phyloP scores from a whole-genome alignment of 371 early-diverging fungal species.

The Apophysomyces sp. region DNA sequence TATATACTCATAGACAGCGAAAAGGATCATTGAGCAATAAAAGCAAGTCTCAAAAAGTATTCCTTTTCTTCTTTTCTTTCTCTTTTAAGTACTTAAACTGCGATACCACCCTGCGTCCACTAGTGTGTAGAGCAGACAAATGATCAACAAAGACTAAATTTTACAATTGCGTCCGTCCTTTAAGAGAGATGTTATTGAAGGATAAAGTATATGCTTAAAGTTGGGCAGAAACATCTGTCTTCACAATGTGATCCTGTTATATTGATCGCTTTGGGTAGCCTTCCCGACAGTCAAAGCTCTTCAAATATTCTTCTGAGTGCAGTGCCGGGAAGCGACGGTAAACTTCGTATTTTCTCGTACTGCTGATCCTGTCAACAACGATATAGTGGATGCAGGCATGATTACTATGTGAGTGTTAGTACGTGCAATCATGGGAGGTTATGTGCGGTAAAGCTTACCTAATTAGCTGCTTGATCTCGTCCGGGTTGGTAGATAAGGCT shows the following conservation, averaged over 20 bases:
- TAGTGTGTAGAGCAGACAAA: not conserved
- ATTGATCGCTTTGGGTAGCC: not conserved
- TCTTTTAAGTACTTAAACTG: not conserved
- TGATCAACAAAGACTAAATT: not conserved
- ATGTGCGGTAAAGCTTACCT: not conserved
- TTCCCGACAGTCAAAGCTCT: not conserved
- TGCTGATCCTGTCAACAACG: not conserved
- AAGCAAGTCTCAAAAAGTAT: too few species aligned
- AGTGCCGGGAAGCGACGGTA: not conserved
- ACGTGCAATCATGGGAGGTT: not conserved
- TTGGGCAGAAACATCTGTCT: not conserved
- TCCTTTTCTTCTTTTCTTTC: too few species aligned
- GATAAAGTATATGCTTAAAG: not conserved
- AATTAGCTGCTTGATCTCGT: conserved; percentile 16
- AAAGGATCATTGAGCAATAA: too few species aligned
- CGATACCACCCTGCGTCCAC: not conserved
- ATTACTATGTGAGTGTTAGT: not conserved
- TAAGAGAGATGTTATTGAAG: not conserved
- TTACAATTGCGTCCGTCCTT: not conserved
- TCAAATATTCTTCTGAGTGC: not conserved
- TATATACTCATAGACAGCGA: too few species aligned
- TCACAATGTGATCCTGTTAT: not conserved
- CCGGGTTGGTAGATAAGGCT: conserved; percentile 24
- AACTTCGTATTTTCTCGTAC: not conserved
- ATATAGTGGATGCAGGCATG: not conserved